Evolutionary conservation across 1,284 basidiomycete genomes (phyloP).

Genomic region (Moesziomyces sp.): DNA sequence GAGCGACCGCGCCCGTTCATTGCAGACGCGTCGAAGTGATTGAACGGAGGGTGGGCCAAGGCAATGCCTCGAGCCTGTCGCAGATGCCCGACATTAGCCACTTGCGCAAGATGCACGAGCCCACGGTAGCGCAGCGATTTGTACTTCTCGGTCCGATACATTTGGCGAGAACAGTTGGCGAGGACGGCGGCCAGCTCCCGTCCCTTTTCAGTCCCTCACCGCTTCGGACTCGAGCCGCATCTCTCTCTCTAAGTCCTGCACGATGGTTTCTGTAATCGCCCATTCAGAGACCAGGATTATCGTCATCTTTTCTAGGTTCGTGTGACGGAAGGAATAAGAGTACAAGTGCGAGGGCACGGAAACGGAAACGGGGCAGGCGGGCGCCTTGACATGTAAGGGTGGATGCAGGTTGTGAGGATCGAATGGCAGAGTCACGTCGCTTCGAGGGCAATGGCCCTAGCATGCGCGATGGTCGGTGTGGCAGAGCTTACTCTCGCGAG

Average conservation of each 20-base stretch:
- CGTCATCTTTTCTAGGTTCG: background rate
- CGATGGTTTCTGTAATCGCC: background rate
- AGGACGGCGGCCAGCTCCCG: too few species aligned
- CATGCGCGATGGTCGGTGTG: background rate
- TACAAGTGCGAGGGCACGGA: slow-evolving; percentile 8
- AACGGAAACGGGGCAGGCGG: background rate
- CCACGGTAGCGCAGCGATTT: too few species aligned
- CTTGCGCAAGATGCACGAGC: too few species aligned
- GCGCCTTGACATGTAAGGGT: background rate
- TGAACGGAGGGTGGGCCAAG: background rate
- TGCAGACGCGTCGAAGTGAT: background rate
- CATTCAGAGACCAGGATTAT: background rate
- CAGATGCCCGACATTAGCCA: background rate
- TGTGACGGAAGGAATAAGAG: slow-evolving; percentile 15
- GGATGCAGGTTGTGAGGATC: background rate
- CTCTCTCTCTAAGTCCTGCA: too few species aligned
- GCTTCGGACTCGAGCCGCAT: too few species aligned
- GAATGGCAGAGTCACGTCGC: background rate
- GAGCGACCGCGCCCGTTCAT: background rate
- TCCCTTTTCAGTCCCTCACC: too few species aligned
- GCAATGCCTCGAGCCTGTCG: background rate
- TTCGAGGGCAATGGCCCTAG: background rate
- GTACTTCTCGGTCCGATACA: too few species aligned
- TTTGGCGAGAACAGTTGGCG: too few species aligned
- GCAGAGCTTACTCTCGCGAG: slow-evolving; percentile 39